Conservation (phyloP, 1,284 basidiomycete genomes). For the Ceratorhiza oryzae-sativae region DNA sequence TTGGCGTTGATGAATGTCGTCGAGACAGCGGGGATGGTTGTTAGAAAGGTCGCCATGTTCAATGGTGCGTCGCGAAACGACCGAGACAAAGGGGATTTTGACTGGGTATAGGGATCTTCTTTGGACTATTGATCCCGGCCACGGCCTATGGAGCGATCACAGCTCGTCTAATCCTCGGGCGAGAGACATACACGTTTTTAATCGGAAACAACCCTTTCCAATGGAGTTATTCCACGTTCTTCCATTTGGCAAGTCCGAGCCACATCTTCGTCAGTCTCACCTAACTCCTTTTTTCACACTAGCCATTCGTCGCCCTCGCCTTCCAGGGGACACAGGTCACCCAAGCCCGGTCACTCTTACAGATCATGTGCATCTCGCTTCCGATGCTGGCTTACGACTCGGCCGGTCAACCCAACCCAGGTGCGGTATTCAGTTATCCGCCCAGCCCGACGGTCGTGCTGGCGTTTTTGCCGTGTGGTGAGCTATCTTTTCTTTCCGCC, state of each 20-base stretch:
- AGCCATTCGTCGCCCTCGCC: conserved; percentile 36
- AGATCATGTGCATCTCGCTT: conserved; percentile 37
- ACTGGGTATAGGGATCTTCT: conserved; percentile 37
- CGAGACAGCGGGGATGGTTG: conserved; percentile 15
- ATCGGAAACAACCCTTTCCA: conserved; percentile 37
- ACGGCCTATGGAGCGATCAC: conserved; percentile 36
- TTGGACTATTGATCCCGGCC: conserved; percentile 26
- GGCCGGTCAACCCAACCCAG: conserved; percentile 21
- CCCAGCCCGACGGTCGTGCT: conserved; percentile 32
- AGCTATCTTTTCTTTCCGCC: not conserved
- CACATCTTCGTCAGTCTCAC: not conserved
- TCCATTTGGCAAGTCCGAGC: conserved; percentile 16
- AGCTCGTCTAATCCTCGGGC: conserved; percentile 21
- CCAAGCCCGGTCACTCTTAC: conserved; percentile 27
- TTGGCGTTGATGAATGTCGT: conserved; percentile 27
- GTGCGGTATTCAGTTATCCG: conserved; percentile 23
- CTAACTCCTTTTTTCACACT: not conserved
- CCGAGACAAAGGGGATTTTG: too few relatives aligned
- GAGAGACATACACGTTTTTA: conserved; percentile 31
- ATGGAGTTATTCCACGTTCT: conserved; percentile 29
- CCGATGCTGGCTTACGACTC: conserved; percentile 40
- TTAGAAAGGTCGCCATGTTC: conserved; percentile 36
- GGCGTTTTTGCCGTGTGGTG: conserved; percentile 28
- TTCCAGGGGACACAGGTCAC: conserved; percentile 37
- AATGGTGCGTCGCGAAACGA: conserved; percentile 29